phyloP scores from a whole-genome alignment of 805 yeast genomes.

The Kuraishia hungarica region DNA sequence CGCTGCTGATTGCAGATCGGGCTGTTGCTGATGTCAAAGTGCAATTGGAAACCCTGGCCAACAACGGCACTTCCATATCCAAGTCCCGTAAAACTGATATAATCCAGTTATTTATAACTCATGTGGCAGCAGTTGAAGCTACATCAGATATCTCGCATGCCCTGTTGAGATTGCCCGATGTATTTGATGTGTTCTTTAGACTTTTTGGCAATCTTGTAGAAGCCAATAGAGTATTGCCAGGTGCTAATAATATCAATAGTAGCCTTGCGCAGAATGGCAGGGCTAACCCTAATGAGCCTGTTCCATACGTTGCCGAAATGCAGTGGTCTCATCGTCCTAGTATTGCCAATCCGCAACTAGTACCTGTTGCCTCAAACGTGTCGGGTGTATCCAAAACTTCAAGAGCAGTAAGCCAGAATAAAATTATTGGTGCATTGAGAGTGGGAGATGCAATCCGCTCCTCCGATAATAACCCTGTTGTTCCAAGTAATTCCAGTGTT shows the following conservation, averaged over 20 bases:
- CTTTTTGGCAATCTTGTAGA: slow-evolving; percentile 30
- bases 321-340: slow-evolving; percentile 34
- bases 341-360: slow-evolving; percentile 24
- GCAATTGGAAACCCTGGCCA: background rate
- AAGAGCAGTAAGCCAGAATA: background rate
- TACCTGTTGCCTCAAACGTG: background rate
- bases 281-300: slow-evolving; percentile 21
- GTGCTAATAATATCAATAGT: too few relatives aligned
- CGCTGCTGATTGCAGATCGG: slow-evolving; percentile 29
- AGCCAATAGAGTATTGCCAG: background rate
- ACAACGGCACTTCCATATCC: slow-evolving; percentile 20
- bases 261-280: slow-evolving; percentile 2
- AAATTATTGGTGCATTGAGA: background rate
- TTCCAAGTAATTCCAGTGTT: slow-evolving; percentile 7
- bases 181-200: slow-evolving; percentile 48
- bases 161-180: slow-evolving; percentile 55
- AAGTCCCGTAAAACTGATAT: slow-evolving; percentile 33
- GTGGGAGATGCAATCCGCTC: background rate
- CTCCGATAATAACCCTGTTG: slow-evolving; percentile 5
- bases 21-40: background rate
- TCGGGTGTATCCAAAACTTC: background rate
- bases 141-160: slow-evolving; percentile 50
- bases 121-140: slow-evolving; percentile 59
- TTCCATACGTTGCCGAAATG: slow-evolving; percentile 21
- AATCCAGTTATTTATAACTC: slow-evolving; percentile 66